Evolutionary conservation across 2,329 filamentous ascomycete species (phyloP), one percentile per base, ranked within the genome.

Genomic region (Trichoderma semiorbis): DNA sequence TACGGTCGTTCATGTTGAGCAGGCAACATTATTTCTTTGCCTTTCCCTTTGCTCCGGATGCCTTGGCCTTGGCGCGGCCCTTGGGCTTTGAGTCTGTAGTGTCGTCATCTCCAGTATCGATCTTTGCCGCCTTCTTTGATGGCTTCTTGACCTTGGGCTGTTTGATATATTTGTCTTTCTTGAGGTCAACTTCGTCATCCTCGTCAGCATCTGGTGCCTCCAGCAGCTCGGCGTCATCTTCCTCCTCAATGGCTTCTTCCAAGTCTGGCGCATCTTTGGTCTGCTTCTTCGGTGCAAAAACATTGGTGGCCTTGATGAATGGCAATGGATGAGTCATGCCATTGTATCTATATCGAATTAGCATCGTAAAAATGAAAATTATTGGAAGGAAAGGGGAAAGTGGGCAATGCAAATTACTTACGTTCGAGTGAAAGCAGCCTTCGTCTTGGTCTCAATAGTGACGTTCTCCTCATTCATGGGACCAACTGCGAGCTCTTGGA

Each of bases 111-210:
- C 82, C 84, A 7, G 87, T 86, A n/a, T 84, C 85, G 14, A 83
- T 82, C 57, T 65, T 67, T 18, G 61, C 24, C 10, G 79, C 81
- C 36, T 81, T 82, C 70, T 85, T 85, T n/a, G 81, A 78, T 7
- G 77, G 50, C 79, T 89, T 88, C 78, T 89, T 89, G 5, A 82
- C 90, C 86, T 97, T 98, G 14, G 95, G 93, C 79, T 92, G 88
- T 81, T 96, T 97, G 80, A 98, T 95, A 78, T 97, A 98, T 81
- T 98, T 98, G 82, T 99, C 96, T 79, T 95, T 97, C 78, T 92
- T 94, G 66, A 98, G 81, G 79, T 97, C 94, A n/a, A 90, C 84
- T 68, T 94, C 92, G 14, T 93, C 91, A 0, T 93, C 91, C 5
- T 93, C 92, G 0, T 91, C 91, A 1, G 86, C 89, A 55, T 90